Evolutionary conservation across 2,329 filamentous ascomycete species (phyloP).

Genomic region (Neurospora sp.): DNA sequence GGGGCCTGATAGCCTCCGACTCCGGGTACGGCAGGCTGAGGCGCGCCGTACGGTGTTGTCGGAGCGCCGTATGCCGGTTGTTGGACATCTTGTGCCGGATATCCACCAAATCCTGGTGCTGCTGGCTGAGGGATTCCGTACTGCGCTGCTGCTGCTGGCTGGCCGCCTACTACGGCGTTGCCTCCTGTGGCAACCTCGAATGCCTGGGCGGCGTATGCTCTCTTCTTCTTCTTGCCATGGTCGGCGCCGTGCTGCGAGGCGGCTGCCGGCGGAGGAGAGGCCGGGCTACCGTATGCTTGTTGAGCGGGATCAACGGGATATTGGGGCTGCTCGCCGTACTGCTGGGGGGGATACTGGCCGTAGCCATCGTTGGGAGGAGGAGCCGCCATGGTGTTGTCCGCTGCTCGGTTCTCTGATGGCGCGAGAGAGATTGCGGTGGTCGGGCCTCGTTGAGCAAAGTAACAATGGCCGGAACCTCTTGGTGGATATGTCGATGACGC

Average conservation of each 20-base stretch:
- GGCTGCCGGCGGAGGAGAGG: constrained; percentile 25
- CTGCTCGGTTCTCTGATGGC: constrained; percentile 14
- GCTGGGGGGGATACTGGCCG: constrained; percentile 36
- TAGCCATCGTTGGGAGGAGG: constrained; percentile 39
- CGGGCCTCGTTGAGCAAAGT: no score
- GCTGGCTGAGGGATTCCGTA: constrained; percentile 37
- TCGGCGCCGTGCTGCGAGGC: constrained; percentile 25
- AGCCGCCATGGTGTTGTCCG: constrained; percentile 41
- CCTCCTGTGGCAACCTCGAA: constrained; percentile 87
- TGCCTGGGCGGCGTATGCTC: constrained; percentile 86
- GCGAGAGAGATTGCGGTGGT: constrained; percentile 5
- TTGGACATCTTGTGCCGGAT: constrained; percentile 40
- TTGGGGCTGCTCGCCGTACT: constrained; percentile 29
- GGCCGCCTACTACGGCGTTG: constrained; percentile 56
- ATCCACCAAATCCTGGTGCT: constrained; percentile 47
- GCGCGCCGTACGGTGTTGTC: constrained; percentile 32
- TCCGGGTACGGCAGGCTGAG: constrained; percentile 29
- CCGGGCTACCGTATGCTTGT: constrained; percentile 28
- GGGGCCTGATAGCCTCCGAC: constrained; percentile 59
- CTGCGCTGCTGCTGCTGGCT: constrained; percentile 30
- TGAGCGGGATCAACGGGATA: constrained; percentile 28
- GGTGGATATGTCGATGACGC: background rate
- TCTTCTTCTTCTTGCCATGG: constrained; percentile 73
- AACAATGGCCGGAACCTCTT: background rate
- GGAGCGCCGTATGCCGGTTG: constrained; percentile 32